Conservation (phyloP, 306 rosid genomes). For the Astragalus membranaceus region DNA sequence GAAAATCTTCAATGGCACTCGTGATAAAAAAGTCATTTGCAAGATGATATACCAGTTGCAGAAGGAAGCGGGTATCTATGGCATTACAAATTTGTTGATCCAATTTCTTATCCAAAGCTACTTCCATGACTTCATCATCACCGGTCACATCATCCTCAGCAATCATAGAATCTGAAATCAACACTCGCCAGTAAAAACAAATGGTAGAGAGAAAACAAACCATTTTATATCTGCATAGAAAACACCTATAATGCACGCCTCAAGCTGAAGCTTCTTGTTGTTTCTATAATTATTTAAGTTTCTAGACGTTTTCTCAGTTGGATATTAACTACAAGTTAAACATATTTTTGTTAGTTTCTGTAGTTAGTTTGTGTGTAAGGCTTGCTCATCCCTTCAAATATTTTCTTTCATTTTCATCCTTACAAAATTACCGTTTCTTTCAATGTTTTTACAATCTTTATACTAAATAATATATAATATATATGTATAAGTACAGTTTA, state of each 20-base stretch:
- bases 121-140: conserved; percentile 53
- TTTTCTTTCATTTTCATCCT: too few relatives aligned
- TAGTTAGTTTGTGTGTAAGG: neutral
- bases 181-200: conserved; percentile 15
- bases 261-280: neutral
- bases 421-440: too few relatives aligned
- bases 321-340: neutral
- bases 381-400: neutral
- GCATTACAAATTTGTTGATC: conserved; percentile 72
- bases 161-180: conserved; percentile 50
- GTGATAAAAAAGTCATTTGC: neutral
- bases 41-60: conserved; percentile 64
- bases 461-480: too few relatives aligned
- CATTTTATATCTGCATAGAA: conserved; percentile 11
- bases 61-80: conserved; percentile 73
- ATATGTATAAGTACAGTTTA: too few relatives aligned
- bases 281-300: neutral
- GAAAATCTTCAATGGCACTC: neutral
- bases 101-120: conserved; percentile 55
- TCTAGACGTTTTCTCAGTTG: neutral
- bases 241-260: neutral
- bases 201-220: neutral
- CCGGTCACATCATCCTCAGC: conserved; percentile 58
- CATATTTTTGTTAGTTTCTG: neutral
- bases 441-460: too few relatives aligned